Conservation (phyloP, 1,284 basidiomycete genomes). For the Rhodotorula sp. region DNA sequence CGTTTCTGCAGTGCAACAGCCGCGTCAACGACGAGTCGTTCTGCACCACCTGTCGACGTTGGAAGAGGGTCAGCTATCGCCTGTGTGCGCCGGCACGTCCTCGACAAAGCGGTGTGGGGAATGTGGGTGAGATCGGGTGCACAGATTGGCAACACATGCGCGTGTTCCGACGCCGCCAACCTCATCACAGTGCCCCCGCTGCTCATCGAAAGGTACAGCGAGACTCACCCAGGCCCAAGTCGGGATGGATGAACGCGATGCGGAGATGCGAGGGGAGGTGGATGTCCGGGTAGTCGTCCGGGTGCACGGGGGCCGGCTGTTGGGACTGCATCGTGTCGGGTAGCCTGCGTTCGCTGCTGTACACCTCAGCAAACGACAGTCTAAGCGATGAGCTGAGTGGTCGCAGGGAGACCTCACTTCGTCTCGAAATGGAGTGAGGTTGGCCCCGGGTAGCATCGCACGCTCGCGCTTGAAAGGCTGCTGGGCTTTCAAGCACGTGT, state of each 20-base stretch:
- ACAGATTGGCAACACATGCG: background rate
- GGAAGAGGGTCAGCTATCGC: background rate
- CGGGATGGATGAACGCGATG: conserved; percentile 89
- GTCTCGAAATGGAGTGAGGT: too few species aligned
- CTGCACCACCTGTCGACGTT: conserved; percentile 74
- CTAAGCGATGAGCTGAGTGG: too few species aligned
- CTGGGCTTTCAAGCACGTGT: too few species aligned
- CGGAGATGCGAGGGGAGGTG: conserved; percentile 45
- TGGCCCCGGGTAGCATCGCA: too few species aligned
- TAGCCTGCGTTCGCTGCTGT: too few species aligned
- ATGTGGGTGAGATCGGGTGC: background rate
- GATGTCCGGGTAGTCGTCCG: conserved; percentile 23
- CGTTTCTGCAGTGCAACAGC: conserved; percentile 79
- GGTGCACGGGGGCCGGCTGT: background rate
- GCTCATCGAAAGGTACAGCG: too few species aligned
- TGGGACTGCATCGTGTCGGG: background rate
- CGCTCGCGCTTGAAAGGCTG: too few species aligned
- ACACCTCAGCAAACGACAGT: too few species aligned
- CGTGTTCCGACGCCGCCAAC: too few species aligned
- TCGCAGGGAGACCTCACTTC: too few species aligned
- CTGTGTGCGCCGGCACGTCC: background rate
- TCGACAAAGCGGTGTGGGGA: background rate
- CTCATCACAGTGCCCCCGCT: background rate
- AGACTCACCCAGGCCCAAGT: conserved; percentile 82
- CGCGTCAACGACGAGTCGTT: conserved; percentile 93